Base-by-base conservation (phyloP, 2,329 filamentous ascomycete genomes). In the Lomentospora prolificans region DNA sequence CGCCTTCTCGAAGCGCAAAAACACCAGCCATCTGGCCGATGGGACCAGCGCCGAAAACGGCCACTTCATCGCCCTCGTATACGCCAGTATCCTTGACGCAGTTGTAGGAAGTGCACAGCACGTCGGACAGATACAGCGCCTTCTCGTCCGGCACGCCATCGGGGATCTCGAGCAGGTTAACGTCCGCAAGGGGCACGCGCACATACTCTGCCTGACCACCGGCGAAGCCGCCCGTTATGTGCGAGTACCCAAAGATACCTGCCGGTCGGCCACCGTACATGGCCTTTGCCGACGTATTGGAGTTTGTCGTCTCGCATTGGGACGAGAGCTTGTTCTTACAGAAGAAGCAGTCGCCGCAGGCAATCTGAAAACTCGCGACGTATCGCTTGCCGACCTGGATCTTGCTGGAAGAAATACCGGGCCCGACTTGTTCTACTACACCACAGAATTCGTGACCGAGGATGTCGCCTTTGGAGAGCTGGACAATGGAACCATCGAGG, bases 121-220 rank as follows among this genome's bases (percentile, higher is more conserved):
- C 89, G 66, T 95, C 90, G 1, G 86, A 90, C 1, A 95, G 77
- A 68, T 82, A 95, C 1, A 95, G 75, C 0, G 75, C 74, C 72
- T 92, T 90, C 74, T 95, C 90, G 64, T 95, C 90, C 0, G 89
- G 87, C 0, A 95, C 85, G 61, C 80, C 79, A 55, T 87, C 84
- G 1, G 90, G 90, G 4, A 95, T 81, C 63, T 85, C 82, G 10
- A 95, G 76, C 22, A 95, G 74, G 65, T 95, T 95, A 58, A 89
- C 84, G 62, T 94, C 87, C 27, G 83, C 90, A 28, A 84, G 80
- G 0, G 90, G 89, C 6, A 95, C 89, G 6, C 90, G 81, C 0
- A 91, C 85, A 64, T 90, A 95, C 70, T 95, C 90, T 3, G 89
- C 87, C 69, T 95, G 90, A 0, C 90, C 90, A 51, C 90, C 89